Evolutionary conservation across 257 asterid genomes (phyloP).

Genomic region (Eucommia ulmoides): DNA sequence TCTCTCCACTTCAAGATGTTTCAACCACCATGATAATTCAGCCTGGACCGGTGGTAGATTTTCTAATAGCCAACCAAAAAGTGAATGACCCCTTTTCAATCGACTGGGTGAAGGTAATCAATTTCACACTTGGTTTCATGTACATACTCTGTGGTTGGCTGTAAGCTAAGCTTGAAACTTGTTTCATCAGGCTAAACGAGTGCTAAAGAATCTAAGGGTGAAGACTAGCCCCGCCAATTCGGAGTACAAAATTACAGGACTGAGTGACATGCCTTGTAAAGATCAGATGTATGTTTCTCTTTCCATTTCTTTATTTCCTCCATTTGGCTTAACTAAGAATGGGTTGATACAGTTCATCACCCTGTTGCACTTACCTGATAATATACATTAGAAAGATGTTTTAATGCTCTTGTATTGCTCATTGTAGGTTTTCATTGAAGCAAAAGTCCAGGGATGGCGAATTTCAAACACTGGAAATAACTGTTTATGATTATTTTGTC

Average conservation of each 20-base stretch:
- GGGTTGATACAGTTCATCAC: background rate
- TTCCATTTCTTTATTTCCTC: background rate
- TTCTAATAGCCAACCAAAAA: slow-evolving; percentile 39
- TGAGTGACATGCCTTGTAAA: slow-evolving; percentile 40
- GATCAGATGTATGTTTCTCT: slow-evolving; percentile 32
- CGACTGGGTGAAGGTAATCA: slow-evolving; percentile 52
- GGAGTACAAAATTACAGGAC: slow-evolving; percentile 51
- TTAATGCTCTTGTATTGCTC: background rate
- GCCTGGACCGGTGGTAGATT: slow-evolving; percentile 59
- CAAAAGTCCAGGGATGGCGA: slow-evolving; percentile 20
- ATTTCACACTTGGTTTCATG: background rate
- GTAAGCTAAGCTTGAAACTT: background rate
- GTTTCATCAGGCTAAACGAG: slow-evolving; percentile 43
- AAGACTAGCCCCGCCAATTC: slow-evolving; percentile 22
- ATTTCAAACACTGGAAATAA: slow-evolving; percentile 18
- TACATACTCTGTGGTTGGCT: background rate
- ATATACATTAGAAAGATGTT: background rate
- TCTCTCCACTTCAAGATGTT: slow-evolving; percentile 27
- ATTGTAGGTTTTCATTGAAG: slow-evolving; percentile 33
- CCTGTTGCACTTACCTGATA: background rate
- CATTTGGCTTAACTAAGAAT: background rate
- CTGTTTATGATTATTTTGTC: slow-evolving; percentile 50
- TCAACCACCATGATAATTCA: slow-evolving; percentile 62
- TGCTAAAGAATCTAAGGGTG: slow-evolving; percentile 46
- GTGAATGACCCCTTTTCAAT: slow-evolving; percentile 26